These are phyloP conservation scores for Hericium coralloides DNA, from an alignment of 768 basidiomycete species.

Conservation along the genomic window DNA sequence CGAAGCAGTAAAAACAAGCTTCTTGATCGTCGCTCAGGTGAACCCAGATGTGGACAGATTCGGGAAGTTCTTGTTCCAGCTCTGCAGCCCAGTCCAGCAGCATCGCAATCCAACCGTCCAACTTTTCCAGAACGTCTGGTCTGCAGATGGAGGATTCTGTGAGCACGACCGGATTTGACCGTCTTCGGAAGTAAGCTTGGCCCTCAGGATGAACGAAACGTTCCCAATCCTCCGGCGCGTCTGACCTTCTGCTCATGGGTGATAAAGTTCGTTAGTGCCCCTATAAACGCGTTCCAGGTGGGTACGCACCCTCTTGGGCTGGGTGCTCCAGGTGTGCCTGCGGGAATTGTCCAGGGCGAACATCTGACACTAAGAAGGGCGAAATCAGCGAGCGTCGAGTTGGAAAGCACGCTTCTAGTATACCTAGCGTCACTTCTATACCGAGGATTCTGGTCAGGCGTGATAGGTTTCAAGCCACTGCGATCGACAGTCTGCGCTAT, in stretches of 20 bases:
- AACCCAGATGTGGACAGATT: background rate
- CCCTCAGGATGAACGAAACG: constrained; percentile 1
- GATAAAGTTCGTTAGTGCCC: background rate
- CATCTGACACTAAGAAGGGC: background rate
- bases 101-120: background rate
- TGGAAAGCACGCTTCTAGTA: background rate
- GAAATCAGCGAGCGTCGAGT: background rate
- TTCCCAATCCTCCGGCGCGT: background rate
- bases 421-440: no score
- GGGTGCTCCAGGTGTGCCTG: background rate
- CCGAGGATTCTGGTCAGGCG: no score
- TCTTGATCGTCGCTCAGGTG: background rate
- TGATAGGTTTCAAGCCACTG: no score
- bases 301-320: background rate
- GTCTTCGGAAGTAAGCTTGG: background rate
- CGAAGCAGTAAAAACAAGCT: background rate
- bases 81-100: background rate
- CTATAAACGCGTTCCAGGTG: background rate
- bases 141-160: background rate
- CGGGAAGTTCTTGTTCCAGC: background rate
- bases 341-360: background rate
- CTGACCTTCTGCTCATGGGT: background rate
- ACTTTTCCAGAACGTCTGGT: background rate
- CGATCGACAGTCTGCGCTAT: no score
- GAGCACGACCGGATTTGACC: background rate